These are phyloP conservation scores for Suillus discolor DNA, from an alignment of 768 basidiomycete genomes.

Conservation along the genomic window DNA sequence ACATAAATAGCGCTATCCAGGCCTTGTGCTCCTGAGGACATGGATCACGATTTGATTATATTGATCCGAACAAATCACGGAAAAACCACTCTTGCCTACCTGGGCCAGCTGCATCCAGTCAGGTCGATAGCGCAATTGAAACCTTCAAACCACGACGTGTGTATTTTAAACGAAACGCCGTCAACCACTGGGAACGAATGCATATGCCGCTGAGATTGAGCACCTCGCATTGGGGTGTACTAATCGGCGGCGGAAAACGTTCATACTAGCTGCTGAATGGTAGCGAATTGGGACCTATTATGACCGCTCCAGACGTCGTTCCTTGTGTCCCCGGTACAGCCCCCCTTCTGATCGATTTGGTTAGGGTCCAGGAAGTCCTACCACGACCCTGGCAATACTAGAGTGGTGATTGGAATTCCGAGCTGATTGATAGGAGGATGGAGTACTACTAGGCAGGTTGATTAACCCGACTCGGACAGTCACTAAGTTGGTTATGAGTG, in stretches of 20 bases:
- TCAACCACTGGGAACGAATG: not conserved
- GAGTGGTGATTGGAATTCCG: not conserved
- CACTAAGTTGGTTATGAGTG: not conserved
- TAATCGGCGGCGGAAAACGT: not conserved
- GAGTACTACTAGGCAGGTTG: too few relatives aligned
- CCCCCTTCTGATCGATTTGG: slow-evolving; percentile 1
- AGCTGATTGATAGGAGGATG: not conserved
- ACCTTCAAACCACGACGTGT: not conserved
- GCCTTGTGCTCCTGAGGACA: not conserved
- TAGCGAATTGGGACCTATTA: not conserved
- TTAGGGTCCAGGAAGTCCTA: not conserved
- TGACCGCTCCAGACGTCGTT: not conserved
- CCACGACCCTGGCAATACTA: not conserved
- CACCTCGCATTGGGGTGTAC: not conserved
- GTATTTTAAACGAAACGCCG: slow-evolving; percentile 4
- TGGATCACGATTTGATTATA: not conserved
- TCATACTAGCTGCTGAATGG: not conserved
- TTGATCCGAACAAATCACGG: not conserved
- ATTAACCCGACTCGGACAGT: not conserved
- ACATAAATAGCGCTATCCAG: not conserved
- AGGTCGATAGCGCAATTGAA: not conserved
- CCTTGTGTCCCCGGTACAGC: not conserved
- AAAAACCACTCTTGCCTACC: not conserved
- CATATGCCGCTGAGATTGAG: not conserved
- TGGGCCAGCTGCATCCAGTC: not conserved